Evolutionary conservation across 169 alveolate genomes (phyloP).

Genomic region (Cryptosporidium ryanae): DNA sequence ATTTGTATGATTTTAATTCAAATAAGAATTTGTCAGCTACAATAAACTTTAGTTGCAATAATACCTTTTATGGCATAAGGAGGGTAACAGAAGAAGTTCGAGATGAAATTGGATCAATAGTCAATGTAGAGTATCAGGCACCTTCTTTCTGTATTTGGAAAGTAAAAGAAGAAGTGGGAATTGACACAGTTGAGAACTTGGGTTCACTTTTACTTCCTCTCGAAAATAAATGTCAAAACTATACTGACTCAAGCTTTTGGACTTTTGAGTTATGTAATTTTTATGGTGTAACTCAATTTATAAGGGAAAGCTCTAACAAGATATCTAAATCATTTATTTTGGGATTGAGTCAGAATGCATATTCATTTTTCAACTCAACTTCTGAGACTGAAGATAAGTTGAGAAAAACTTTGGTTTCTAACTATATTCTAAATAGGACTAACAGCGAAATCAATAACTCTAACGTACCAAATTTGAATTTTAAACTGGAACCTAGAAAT

Average conservation of each 20-base stretch:
- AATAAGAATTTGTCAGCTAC: constrained; percentile 29
- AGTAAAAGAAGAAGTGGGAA: constrained; percentile 4
- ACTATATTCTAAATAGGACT: constrained; percentile 5
- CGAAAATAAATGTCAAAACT: constrained; percentile 48
- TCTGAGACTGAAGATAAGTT: constrained; percentile 7
- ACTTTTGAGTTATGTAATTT: constrained; percentile 50
- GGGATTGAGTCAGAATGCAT: constrained; percentile 14
- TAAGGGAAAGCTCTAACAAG: background rate
- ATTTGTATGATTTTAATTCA: background rate
- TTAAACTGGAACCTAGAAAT: constrained; percentile 37
- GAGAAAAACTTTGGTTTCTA: constrained; percentile 12
- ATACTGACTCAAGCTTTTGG: constrained; percentile 51
- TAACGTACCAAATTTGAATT: constrained; percentile 1
- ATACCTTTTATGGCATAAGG: constrained; percentile 17
- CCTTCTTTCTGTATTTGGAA: constrained; percentile 73
- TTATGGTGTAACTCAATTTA: constrained; percentile 45
- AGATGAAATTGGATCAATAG: constrained; percentile 1
- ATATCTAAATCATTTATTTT: background rate
- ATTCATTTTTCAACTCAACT: background rate
- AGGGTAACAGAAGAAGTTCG: constrained; percentile 1
- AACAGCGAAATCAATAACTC: background rate
- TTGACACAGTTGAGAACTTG: background rate
- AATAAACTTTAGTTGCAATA: constrained; percentile 24
- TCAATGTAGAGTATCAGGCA: constrained; percentile 6
- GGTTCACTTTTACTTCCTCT: constrained; percentile 42